Conservation (phyloP, 2,329 filamentous ascomycete species). For the Trichoderma pleuroti region DNA sequence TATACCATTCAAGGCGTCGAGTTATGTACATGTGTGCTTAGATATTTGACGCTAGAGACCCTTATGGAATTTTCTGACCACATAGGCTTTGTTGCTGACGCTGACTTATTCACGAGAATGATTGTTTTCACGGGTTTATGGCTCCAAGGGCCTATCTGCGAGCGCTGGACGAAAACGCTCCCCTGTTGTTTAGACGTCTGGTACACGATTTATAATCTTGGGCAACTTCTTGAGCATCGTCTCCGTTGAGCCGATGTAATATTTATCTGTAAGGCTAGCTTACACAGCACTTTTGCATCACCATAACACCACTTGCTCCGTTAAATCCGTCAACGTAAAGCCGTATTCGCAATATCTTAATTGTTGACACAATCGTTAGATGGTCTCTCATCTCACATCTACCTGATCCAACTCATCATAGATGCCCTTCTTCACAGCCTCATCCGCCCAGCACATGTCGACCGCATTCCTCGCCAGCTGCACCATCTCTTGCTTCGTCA, state of each 20-base stretch:
- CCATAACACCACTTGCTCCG: neutral
- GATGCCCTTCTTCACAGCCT: slow-evolving; percentile 34
- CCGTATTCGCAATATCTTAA: neutral
- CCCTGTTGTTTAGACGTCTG: neutral
- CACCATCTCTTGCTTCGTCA: slow-evolving; percentile 42
- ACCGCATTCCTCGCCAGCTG: slow-evolving; percentile 41
- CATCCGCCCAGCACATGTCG: slow-evolving; percentile 45
- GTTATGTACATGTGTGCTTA: neutral
- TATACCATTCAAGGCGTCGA: neutral
- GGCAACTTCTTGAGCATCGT: neutral
- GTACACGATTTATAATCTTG: neutral
- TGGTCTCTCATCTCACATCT: neutral
- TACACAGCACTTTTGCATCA: neutral
- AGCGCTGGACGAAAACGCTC: neutral
- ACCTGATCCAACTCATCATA: slow-evolving; percentile 27
- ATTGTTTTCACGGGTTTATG: neutral
- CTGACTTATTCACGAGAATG: neutral
- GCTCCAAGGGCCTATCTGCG: neutral
- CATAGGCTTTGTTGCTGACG: neutral
- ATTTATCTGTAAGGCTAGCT: neutral
- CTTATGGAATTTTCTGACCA: neutral
- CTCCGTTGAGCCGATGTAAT: neutral
- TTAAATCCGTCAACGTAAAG: neutral
- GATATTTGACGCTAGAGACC: neutral
- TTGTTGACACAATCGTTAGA: neutral